A percentile compares a stretch with the other conserved stretches of the same genome.
phyloP scores from a whole-genome alignment of 805 yeast genomes.

The Spathaspora boniae region DNA sequence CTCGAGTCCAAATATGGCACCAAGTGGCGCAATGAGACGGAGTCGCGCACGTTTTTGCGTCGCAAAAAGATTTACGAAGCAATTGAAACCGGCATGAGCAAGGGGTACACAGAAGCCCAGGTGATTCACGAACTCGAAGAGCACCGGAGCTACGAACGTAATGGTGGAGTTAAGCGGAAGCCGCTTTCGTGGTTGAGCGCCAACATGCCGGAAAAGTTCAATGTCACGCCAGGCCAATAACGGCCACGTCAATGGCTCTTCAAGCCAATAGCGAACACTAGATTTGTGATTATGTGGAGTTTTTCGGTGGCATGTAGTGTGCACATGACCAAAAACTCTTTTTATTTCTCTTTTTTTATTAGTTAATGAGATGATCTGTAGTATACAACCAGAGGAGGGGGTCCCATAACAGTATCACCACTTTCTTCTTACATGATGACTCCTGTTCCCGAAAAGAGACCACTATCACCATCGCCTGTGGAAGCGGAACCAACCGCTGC shows the following conservation, averaged over 20 bases:
- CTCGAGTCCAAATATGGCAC: conserved; percentile 49
- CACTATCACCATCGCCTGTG: conserved; percentile 6
- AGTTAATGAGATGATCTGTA: too few species aligned
- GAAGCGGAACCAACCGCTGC: conserved; percentile 2
- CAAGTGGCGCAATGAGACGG: conserved; percentile 56
- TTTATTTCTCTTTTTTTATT: not conserved
- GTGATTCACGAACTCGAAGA: conserved; percentile 47
- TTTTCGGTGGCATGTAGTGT: not conserved
- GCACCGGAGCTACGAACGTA: conserved; percentile 37
- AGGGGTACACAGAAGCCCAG: conserved; percentile 41
- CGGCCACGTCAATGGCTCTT: conserved; percentile 2
- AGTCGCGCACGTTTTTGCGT: conserved; percentile 50
- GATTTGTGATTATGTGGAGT: not conserved
- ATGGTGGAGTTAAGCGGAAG: conserved; percentile 34
- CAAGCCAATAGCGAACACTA: too few species aligned
- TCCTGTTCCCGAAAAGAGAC: conserved; percentile 11
- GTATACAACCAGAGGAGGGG: too few species aligned
- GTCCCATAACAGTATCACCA: too few species aligned
- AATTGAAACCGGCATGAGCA: conserved; percentile 45
- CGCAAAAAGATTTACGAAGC: conserved; percentile 54
- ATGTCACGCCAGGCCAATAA: too few species aligned
- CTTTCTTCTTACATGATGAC: too few species aligned
- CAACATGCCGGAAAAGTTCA: conserved; percentile 25
- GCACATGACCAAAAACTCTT: not conserved
- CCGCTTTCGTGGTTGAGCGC: conserved; percentile 28